Evolutionary conservation across 176 grass and related monocot species (phyloP).

Genomic region (Cenchrus americanus): DNA sequence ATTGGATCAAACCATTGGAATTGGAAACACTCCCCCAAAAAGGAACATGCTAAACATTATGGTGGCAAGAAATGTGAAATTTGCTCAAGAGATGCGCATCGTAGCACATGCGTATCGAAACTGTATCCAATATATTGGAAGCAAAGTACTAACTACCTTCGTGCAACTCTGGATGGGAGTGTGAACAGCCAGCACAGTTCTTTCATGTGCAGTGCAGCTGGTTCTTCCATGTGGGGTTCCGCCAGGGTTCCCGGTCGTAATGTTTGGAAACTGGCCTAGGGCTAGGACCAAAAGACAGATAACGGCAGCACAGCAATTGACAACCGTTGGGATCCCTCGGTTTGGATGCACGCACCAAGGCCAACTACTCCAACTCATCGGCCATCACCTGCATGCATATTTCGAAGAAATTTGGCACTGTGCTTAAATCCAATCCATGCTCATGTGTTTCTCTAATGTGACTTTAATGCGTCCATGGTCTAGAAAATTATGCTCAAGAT

Average conservation of each 20-base stretch:
- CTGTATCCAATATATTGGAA: not conserved
- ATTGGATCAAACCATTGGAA: not conserved
- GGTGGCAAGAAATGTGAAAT: not conserved
- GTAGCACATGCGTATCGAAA: not conserved
- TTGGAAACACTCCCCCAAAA: not conserved
- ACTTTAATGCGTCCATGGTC: not conserved
- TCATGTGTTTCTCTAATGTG: not conserved
- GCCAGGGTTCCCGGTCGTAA: not conserved
- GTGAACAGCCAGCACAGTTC: not conserved
- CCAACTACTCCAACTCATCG: constrained; percentile 32
- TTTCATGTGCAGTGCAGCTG: constrained; percentile 25
- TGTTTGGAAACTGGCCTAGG: not conserved
- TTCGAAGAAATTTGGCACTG: not conserved
- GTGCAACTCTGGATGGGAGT: not conserved
- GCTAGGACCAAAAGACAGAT: constrained; percentile 21
- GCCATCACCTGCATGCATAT: not conserved
- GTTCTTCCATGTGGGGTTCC: constrained; percentile 3
- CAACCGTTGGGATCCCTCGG: not conserved
- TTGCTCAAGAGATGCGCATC: not conserved
- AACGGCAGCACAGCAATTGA: constrained; percentile 34
- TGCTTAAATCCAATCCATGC: constrained; percentile 35
- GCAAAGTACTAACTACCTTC: not conserved
- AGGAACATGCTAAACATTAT: not conserved
- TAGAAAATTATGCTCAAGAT: not conserved
- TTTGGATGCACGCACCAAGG: not conserved